Evolutionary conservation across 2,329 filamentous ascomycete genomes (phyloP).

Genomic region (Pestalotiopsis sp.): DNA sequence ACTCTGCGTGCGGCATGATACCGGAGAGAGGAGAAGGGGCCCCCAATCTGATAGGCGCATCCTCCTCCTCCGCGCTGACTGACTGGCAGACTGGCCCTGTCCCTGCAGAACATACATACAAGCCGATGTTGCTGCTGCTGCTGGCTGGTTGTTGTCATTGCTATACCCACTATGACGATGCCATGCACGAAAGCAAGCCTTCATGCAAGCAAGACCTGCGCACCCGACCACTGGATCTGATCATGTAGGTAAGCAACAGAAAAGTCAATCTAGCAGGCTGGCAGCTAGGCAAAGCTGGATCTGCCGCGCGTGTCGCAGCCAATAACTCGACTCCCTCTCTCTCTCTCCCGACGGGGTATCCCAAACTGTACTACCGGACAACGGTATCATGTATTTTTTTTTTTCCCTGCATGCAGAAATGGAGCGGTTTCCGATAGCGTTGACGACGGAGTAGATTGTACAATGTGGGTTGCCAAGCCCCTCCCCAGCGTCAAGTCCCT

Average conservation of each 20-base stretch:
- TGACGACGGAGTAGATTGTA: not conserved
- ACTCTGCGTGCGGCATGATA: not conserved
- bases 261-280: not conserved
- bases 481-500: not conserved
- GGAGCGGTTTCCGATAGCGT: not conserved
- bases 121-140: not conserved
- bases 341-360: not conserved
- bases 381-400: not conserved
- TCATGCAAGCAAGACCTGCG: not conserved
- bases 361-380: not conserved
- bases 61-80: no score
- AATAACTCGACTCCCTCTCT: not conserved
- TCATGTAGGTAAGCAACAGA: not conserved
- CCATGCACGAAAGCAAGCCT: not conserved
- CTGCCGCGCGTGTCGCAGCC: not conserved
- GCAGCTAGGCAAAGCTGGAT: not conserved
- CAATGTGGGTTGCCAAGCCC: not conserved
- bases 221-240: not conserved
- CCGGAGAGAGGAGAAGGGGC: not conserved
- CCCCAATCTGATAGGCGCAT: not conserved
- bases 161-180: not conserved
- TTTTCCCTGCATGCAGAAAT: not conserved
- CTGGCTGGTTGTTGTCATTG: not conserved
- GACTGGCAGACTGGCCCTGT: not conserved
- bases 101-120: not conserved